These are phyloP conservation scores for Paxillus involutus DNA, from an alignment of 768 basidiomycete species.

Conservation along the genomic window DNA sequence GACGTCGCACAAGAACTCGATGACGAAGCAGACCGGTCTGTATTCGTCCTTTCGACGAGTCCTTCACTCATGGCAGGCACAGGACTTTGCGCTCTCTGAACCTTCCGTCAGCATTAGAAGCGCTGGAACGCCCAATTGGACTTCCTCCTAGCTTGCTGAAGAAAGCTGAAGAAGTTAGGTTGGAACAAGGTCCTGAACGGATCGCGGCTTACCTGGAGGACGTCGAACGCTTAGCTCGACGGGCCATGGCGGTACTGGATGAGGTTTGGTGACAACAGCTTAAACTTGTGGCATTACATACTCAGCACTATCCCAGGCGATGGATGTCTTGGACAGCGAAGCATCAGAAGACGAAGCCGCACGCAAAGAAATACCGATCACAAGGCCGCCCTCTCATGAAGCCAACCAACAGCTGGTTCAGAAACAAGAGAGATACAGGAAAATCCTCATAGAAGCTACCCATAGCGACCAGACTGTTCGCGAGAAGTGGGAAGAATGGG, in stretches of 20 bases:
- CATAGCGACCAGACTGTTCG: conserved; percentile 76
- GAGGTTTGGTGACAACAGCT: conserved; percentile 52
- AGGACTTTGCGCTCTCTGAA: conserved; percentile 72
- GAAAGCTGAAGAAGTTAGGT: conserved; percentile 82
- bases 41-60: conserved; percentile 5
- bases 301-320: conserved; percentile 50
- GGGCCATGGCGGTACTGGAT: conserved; percentile 62
- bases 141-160: conserved; percentile 85
- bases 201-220: conserved; percentile 75
- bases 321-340: conserved; percentile 90
- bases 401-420: conserved; percentile 73
- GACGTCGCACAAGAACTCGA: conserved; percentile 63
- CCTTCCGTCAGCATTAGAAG: conserved; percentile 84
- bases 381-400: conserved; percentile 70
- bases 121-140: conserved; percentile 82
- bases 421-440: conserved; percentile 70
- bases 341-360: conserved; percentile 80
- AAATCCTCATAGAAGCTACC: conserved; percentile 68
- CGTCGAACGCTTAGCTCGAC: conserved; percentile 62
- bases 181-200: conserved; percentile 70
- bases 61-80: conserved; percentile 7
- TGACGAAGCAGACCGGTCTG: conserved; percentile 59
- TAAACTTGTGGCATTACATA: background rate
- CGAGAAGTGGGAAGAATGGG: conserved; percentile 90
- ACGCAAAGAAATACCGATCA: conserved; percentile 47